Percentiles rank a stretch among this genome's conserved stretches.
Conservation (phyloP, 345 rosid genomes). For the Pelargonium nanum region DNA sequence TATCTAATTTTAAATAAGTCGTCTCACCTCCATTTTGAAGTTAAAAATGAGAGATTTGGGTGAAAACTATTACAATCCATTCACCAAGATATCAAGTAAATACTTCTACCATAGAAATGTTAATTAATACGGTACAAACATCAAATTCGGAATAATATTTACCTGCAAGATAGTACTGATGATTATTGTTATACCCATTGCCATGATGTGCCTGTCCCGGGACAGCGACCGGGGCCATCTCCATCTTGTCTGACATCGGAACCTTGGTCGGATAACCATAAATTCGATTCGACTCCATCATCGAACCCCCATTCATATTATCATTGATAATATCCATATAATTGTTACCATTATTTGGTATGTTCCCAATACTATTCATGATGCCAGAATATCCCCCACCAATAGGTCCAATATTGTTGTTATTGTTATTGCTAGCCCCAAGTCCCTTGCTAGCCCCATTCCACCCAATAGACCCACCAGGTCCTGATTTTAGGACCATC, state of each 20-base stretch:
- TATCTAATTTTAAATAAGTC: no score
- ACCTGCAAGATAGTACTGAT: not conserved
- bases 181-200: not conserved
- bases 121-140: not conserved
- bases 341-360: not conserved
- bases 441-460: not conserved
- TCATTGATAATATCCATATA: not conserved
- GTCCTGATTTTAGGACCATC: not conserved
- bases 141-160: not conserved
- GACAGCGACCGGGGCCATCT: not conserved
- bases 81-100: no score
- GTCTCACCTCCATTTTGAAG: no score
- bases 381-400: not conserved
- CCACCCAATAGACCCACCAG: not conserved
- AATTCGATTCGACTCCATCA: not conserved
- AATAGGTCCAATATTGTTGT: not conserved
- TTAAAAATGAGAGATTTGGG: no score
- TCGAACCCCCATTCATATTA: not conserved
- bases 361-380: not conserved
- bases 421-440: not conserved
- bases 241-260: not conserved
- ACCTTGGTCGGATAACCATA: not conserved
- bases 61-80: no score
- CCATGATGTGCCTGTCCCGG: not conserved
- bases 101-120: no score